A percentile compares a stretch with the other conserved stretches of the same genome.
Evolutionary conservation across 805 yeast genomes (phyloP).

Genomic region (Saturnispora sanitii): DNA sequence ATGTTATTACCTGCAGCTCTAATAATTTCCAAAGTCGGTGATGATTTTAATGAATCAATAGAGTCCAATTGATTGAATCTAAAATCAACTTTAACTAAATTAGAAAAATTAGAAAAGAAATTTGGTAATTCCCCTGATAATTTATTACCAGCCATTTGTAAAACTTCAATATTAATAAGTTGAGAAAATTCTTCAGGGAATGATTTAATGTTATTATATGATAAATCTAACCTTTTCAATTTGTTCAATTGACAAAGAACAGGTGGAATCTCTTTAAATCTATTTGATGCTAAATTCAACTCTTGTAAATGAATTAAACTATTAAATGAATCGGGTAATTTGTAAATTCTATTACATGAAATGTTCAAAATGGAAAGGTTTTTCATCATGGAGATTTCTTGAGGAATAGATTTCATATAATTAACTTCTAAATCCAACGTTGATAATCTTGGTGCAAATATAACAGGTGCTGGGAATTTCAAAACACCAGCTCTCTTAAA

Average conservation of each 20-base stretch:
- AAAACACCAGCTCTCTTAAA: constrained; percentile 68
- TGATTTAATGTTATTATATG: constrained; percentile 60
- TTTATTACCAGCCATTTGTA: constrained; percentile 68
- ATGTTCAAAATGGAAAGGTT: constrained; percentile 51
- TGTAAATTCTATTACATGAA: constrained; percentile 64
- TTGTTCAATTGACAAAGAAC: constrained; percentile 49
- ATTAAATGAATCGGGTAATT: constrained; percentile 52
- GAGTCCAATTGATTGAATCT: constrained; percentile 55
- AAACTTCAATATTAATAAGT: constrained; percentile 50
- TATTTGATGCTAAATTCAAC: constrained; percentile 74
- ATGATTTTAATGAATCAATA: constrained; percentile 44
- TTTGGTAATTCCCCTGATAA: constrained; percentile 43
- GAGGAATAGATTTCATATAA: constrained; percentile 55
- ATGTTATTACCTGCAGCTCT: constrained; percentile 69
- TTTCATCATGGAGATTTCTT: constrained; percentile 41
- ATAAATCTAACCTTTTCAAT: constrained; percentile 61
- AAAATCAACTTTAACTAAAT: constrained; percentile 64
- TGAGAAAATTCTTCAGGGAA: constrained; percentile 56
- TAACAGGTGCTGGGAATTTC: constrained; percentile 62
- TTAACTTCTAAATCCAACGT: constrained; percentile 71
- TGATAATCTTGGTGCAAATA: constrained; percentile 57
- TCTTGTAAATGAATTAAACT: constrained; percentile 43
- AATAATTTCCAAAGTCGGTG: constrained; percentile 60
- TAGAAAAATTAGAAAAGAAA: constrained; percentile 41
- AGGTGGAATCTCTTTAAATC: constrained; percentile 52